These are phyloP conservation scores for Pedinophyceae sp. DNA, from an alignment of 139 green algal species.

Conservation along the genomic window DNA sequence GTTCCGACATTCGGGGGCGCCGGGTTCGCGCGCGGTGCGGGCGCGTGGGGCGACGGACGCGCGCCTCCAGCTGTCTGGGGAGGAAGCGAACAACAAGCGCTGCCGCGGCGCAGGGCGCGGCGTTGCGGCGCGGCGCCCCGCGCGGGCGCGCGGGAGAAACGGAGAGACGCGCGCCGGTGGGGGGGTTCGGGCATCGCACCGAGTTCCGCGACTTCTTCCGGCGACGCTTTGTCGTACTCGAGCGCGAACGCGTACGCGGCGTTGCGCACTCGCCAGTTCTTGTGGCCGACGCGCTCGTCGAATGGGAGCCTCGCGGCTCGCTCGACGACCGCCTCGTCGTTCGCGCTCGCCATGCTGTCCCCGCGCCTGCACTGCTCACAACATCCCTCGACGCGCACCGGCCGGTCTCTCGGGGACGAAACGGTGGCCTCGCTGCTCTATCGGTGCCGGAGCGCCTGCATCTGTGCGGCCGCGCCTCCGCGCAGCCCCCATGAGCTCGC, in stretches of 20 bases:
- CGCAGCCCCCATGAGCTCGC: no score
- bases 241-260: background rate
- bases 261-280: background rate
- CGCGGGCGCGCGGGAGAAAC: background rate
- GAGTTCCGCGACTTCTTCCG: no score
- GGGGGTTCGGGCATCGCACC: no score
- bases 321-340: background rate
- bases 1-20: background rate
- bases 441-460: no score
- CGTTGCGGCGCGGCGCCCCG: no score
- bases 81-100: no score
- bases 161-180: background rate
- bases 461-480: no score
- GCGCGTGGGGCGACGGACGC: background rate
- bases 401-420: no score
- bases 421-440: no score
- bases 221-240: background rate
- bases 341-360: background rate
- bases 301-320: background rate
- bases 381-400: no score
- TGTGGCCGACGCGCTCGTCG: background rate
- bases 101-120: background rate
- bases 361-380: no score
- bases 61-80: no score
- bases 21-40: background rate